Evolutionary conservation across 306 rosid species (phyloP), one percentile per base, ranked within the genome.

Genomic region (Citrullus mucosospermus): DNA sequence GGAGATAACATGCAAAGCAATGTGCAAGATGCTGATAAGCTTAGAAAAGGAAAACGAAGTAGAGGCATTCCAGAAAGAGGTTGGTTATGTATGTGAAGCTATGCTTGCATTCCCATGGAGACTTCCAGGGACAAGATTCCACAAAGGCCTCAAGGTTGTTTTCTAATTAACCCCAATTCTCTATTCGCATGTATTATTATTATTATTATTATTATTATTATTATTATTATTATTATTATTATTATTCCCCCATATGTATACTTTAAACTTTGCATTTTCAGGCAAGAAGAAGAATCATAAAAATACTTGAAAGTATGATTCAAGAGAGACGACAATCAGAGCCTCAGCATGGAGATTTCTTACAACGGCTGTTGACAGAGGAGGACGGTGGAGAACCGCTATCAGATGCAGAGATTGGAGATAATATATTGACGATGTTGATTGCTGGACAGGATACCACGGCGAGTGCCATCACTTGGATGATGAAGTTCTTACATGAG

Each of bases 401-500:
- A 16, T 84, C 91, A 38, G 93, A 94, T 80, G 55, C 53, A 50
- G 96, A 91, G 91, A 90, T 95, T 69, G 82, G 80, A 88, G 97
- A 95, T 62, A 95, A 95, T 32, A 89, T 91, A 58, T 81, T 91
- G 78, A 92, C 97, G 30, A 88, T 92, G 96, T 82, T 95, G 7
- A 91, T 92, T 68, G 78, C 88, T 78, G 96, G 97, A 62, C 97
- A 89, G 71, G 97, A 95, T 87, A 92, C 96, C 0, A 91, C 91
- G 25, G 96, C 97, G 28, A 91, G 86, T 79, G 96, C 98, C 77
- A 85, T 89, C 55, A 88, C 93, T 51, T 92, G 97, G 99, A 95
- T 92, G 97, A 85, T 95, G 46, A 92, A 95, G 83, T 92, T 82
- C 88, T 82, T 95, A 72, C 90, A 86, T 54, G 98, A 92, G 80